Base-by-base conservation (phyloP, 75 land plant genomes). In the Pinus tabuliformis region DNA sequence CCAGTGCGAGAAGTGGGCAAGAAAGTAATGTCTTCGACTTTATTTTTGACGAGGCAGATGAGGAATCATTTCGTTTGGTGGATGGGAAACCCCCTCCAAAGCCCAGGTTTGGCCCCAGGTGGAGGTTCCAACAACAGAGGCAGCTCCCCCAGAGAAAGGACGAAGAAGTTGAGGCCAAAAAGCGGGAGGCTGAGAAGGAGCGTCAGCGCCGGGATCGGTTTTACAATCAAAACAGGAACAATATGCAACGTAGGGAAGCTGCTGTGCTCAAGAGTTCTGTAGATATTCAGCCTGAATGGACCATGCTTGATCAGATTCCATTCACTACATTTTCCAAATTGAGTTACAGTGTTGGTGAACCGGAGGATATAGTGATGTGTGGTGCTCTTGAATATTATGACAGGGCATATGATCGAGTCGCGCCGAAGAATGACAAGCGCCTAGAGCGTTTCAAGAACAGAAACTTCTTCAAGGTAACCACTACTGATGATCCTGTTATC, bases 221-320 rank as follows among this genome's bases (percentile, higher is more conserved):
- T 49, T 49, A 49, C 54, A 9, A 49, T 9, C 54, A 49, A 9
- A 49, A 49, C 54, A 49, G 54, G 54, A 49, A 18, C 90, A 91
- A 26, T 79, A 93, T 54, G 76, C 77, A 64, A 28, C 86, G 96
- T 17, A 83, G 93, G 9, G 93, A 89, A 37, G 84, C 92, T 2
- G 87, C 93, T 0, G 82, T 83, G 12, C 79, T 88, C 54, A 86
- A 86, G 73, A 89, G 94, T 36, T 85, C 90, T 5, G 99, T 96
- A 24, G 99, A 96, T 59, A 96, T 96, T 72, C 99, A 92, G 86
- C 99, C 99, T 6, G 99, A 97, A 75, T 97, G 99, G 99, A 86
- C 94, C 58, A 92, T 97, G 91, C 88, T 97, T 7, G 99, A 97
- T 57, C 99, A 97, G 89, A 97, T 97, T 73, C 99, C 98, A 18